These are phyloP conservation scores for Emergomyces africanus DNA, from an alignment of 2,329 filamentous ascomycete genomes.

Conservation along the genomic window DNA sequence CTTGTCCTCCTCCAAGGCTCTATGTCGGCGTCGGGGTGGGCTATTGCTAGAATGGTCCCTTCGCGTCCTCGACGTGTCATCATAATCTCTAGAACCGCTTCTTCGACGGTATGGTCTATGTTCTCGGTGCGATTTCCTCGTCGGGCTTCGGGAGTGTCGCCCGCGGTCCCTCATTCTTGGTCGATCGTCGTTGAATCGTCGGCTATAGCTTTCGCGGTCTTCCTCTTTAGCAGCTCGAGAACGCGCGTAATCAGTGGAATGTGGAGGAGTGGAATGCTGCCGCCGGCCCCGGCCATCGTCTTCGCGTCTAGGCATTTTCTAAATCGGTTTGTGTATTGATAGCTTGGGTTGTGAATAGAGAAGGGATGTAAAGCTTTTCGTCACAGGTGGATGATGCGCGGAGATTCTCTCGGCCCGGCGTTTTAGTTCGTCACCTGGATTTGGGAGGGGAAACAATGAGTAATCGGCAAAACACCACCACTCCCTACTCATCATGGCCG, in stretches of 20 bases:
- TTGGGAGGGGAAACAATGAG: neutral
- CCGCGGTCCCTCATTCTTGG: conserved; percentile 1
- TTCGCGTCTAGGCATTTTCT: conserved; percentile 18
- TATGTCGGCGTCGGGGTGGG: conserved; percentile 17
- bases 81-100: conserved; percentile 5
- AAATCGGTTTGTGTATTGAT: neutral
- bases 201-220: conserved; percentile 8
- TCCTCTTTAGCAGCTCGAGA: conserved; percentile 15
- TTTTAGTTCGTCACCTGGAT: neutral
- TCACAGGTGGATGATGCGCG: neutral
- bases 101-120: conserved; percentile 5
- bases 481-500: neutral
- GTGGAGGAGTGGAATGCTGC: conserved; percentile 13
- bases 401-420: neutral
- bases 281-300: conserved; percentile 13
- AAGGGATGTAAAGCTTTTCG: neutral
- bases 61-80: conserved; percentile 12
- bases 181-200: conserved; percentile 2
- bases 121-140: conserved; percentile 3
- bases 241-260: conserved; percentile 13
- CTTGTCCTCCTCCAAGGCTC: conserved; percentile 12
- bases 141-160: conserved; percentile 7
- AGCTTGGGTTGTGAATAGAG: neutral
- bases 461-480: neutral
- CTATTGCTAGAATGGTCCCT: conserved; percentile 17